These are phyloP conservation scores for Teratosphaeria pseudoeucalypti DNA, from an alignment of 2,329 filamentous ascomycete species.

Conservation along the genomic window DNA sequence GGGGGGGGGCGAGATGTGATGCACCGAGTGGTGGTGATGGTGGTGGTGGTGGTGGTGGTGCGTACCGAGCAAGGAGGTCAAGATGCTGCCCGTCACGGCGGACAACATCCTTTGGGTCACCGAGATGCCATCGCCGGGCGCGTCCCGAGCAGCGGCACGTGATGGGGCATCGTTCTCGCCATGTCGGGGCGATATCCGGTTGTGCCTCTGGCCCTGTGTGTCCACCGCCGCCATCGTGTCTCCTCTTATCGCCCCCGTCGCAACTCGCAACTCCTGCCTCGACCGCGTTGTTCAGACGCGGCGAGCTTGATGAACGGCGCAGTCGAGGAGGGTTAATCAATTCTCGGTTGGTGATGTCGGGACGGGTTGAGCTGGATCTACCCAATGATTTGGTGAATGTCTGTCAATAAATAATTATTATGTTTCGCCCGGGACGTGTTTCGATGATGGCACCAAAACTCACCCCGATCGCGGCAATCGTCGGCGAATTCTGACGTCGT, in stretches of 20 bases:
- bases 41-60: not conserved
- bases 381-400: not conserved
- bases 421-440: not conserved
- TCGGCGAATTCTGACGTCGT: not conserved
- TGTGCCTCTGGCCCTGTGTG: slow-evolving; percentile 29
- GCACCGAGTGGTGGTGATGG: not conserved
- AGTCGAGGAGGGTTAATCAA: not conserved
- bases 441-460: not conserved
- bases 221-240: slow-evolving; percentile 10
- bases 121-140: slow-evolving; percentile 54
- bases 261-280: not conserved
- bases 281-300: not conserved
- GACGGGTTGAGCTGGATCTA: not conserved
- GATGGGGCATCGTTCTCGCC: slow-evolving; percentile 9
- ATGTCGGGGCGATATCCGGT: slow-evolving; percentile 22
- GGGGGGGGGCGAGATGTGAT: not conserved
- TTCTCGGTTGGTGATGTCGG: not conserved
- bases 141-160: not conserved
- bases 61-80: slow-evolving; percentile 81
- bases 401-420: not conserved
- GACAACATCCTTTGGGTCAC: slow-evolving; percentile 88
- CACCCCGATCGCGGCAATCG: not conserved
- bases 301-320: not conserved
- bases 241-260: not conserved
- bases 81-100: slow-evolving; percentile 76